Conservation (phyloP, 768 basidiomycete genomes). For the Obba rivulosa region DNA sequence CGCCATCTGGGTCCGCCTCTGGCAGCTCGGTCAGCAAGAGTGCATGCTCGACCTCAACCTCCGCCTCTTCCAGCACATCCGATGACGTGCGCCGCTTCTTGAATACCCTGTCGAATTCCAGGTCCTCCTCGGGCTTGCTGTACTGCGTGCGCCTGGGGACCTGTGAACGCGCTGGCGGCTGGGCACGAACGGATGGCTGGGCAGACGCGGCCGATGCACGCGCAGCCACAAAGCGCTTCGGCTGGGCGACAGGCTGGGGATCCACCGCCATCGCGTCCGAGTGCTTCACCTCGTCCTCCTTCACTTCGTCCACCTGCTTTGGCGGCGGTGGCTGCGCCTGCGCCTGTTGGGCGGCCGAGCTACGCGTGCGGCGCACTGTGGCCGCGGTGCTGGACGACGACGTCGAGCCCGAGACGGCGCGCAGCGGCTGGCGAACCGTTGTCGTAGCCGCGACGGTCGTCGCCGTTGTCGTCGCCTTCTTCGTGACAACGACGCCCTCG, state of each 20-base stretch:
- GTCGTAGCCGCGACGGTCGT: slow-evolving; percentile 19
- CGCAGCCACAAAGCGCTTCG: slow-evolving; percentile 22
- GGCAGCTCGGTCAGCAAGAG: slow-evolving; percentile 36
- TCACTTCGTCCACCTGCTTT: slow-evolving; percentile 23
- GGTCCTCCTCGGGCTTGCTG: slow-evolving; percentile 36
- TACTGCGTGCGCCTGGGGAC: slow-evolving; percentile 6
- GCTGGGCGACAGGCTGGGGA: slow-evolving; percentile 21
- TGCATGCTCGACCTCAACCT: slow-evolving; percentile 27
- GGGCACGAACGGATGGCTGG: slow-evolving; percentile 6
- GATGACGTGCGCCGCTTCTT: slow-evolving; percentile 80
- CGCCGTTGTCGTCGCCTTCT: slow-evolving; percentile 43
- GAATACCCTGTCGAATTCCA: slow-evolving; percentile 54
- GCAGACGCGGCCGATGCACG: slow-evolving; percentile 12
- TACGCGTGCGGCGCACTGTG: slow-evolving; percentile 22
- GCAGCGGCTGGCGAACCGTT: slow-evolving; percentile 45
- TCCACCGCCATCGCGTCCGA: slow-evolving; percentile 45
- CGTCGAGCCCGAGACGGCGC: slow-evolving; percentile 38
- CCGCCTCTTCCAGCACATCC: slow-evolving; percentile 44
- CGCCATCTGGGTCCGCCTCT: slow-evolving; percentile 62
- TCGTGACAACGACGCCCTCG: slow-evolving; percentile 56
- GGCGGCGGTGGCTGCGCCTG: slow-evolving; percentile 14
- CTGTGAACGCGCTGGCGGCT: slow-evolving; percentile 10
- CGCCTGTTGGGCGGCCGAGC: slow-evolving; percentile 22
- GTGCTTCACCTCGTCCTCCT: slow-evolving; percentile 25
- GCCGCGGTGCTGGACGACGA: slow-evolving; percentile 15